Evolutionary conservation across 179 eudicot species (phyloP).

Genomic region (Drosera spatulata): DNA sequence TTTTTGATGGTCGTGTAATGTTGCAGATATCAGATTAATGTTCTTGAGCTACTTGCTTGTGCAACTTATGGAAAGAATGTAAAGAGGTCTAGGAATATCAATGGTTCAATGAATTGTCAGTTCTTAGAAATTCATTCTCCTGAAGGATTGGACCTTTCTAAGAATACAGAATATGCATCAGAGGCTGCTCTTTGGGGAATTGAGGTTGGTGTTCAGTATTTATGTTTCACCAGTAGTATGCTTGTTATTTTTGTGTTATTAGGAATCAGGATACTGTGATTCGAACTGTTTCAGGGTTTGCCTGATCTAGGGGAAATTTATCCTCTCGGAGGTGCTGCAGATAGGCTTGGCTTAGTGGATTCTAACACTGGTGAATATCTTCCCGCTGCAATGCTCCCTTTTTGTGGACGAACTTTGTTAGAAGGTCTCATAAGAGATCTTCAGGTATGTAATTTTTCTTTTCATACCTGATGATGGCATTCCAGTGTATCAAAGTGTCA

Average conservation of each 20-base stretch:
- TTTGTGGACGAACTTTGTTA: constrained; percentile 79
- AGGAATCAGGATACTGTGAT: constrained; percentile 1
- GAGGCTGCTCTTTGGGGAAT: constrained; percentile 98
- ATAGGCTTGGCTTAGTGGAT: constrained; percentile 96
- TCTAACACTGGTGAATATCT: constrained; percentile 86
- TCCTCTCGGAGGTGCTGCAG: constrained; percentile 99
- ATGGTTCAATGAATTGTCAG: constrained; percentile 39
- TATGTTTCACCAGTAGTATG: not conserved
- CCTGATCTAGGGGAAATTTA: constrained; percentile 92
- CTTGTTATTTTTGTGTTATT: not conserved
- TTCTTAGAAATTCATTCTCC: constrained; percentile 84
- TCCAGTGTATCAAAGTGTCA: not conserved
- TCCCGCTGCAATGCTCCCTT: constrained; percentile 99
- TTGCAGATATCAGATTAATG: constrained; percentile 71
- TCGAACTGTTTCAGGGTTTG: constrained; percentile 63
- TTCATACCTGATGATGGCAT: not conserved
- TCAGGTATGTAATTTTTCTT: constrained; percentile 43
- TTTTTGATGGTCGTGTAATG: constrained; percentile 1
- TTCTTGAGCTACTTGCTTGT: constrained; percentile 71
- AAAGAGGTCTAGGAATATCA: constrained; percentile 39
- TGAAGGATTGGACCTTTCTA: constrained; percentile 65
- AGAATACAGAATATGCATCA: constrained; percentile 78
- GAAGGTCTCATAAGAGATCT: constrained; percentile 98
- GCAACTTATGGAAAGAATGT: constrained; percentile 31
- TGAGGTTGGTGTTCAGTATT: constrained; percentile 41